These are phyloP conservation scores for Anthostomella pinea DNA, from an alignment of 2,329 filamentous ascomycete genomes.

Conservation along the genomic window DNA sequence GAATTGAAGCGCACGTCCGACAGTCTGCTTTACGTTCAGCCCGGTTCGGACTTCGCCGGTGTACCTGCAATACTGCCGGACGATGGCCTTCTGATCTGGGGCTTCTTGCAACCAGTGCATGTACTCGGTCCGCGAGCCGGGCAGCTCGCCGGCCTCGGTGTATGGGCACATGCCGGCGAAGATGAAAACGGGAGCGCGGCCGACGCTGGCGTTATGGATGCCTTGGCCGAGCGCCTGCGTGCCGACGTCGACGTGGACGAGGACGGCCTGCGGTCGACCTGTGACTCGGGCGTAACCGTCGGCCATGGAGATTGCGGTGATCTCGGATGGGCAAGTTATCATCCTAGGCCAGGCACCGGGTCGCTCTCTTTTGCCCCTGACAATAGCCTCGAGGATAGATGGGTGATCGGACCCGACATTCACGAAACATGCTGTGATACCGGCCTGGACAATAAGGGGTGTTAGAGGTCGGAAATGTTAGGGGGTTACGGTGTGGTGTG, in stretches of 20 bases:
- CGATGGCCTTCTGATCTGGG: conserved; percentile 70
- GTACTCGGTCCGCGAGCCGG: conserved; percentile 69
- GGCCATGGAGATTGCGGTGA: conserved; percentile 75
- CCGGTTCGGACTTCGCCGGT: conserved; percentile 68
- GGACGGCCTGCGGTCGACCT: conserved; percentile 65
- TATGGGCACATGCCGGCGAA: conserved; percentile 73
- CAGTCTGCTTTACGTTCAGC: conserved; percentile 72
- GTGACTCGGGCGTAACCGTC: conserved; percentile 70
- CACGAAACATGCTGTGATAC: conserved; percentile 53
- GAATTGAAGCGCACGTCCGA: conserved; percentile 69
- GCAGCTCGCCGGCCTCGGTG: conserved; percentile 69
- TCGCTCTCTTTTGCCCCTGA: conserved; percentile 67
- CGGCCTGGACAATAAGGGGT: no score
- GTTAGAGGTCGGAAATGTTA: no score
- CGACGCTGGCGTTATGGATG: conserved; percentile 69
- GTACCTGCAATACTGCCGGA: conserved; percentile 71
- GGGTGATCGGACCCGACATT: conserved; percentile 64
- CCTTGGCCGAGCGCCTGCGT: conserved; percentile 72
- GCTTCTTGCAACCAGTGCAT: conserved; percentile 80
- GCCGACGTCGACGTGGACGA: conserved; percentile 75
- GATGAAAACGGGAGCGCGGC: conserved; percentile 67
- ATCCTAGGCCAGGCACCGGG: conserved; percentile 60
- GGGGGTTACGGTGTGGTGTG: no score
- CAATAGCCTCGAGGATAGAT: conserved; percentile 69
- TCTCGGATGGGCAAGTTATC: conserved; percentile 62